Percentiles rank a stretch among this genome's conserved stretches.
phyloP scores from a whole-genome alignment of 768 basidiomycete species.

The Chalciporus piperatus region DNA sequence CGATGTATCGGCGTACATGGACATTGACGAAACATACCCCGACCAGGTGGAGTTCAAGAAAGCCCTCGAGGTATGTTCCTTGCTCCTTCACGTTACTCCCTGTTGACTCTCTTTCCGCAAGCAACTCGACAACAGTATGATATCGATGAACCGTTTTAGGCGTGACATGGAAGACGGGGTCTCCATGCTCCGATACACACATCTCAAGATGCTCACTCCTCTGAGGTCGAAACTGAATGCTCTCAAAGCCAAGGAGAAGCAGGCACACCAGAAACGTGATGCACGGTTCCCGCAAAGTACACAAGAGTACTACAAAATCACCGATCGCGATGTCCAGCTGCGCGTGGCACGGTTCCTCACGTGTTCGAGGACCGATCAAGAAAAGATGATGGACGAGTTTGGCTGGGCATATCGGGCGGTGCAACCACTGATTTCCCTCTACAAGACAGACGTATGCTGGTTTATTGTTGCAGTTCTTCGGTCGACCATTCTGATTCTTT shows the following conservation, averaged over 20 bases:
- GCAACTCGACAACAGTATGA: slow-evolving; percentile 18
- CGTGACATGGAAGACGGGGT: slow-evolving; percentile 29
- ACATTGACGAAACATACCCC: slow-evolving; percentile 23
- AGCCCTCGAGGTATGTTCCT: slow-evolving; percentile 19
- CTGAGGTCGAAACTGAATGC: slow-evolving; percentile 12
- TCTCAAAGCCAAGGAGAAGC: slow-evolving; percentile 19
- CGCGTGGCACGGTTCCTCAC: slow-evolving; percentile 49
- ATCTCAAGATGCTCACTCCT: slow-evolving; percentile 25
- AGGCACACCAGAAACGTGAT: slow-evolving; percentile 26
- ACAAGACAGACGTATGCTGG: slow-evolving; percentile 40
- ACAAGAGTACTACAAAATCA: slow-evolving; percentile 29
- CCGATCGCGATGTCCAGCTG: slow-evolving; percentile 43
- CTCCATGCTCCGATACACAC: slow-evolving; percentile 28
- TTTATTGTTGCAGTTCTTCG: background rate
- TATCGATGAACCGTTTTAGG: slow-evolving; percentile 19
- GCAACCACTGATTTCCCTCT: slow-evolving; percentile 40
- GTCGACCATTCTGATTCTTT: background rate
- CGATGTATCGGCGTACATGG: slow-evolving; percentile 28
- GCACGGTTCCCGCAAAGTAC: slow-evolving; percentile 32
- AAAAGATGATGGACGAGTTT: slow-evolving; percentile 47
- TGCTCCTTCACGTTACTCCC: background rate
- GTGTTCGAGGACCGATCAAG: slow-evolving; percentile 30
- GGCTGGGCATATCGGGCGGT: slow-evolving; percentile 53
- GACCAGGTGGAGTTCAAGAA: slow-evolving; percentile 26
- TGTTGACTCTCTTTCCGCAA: slow-evolving; percentile 4